These are phyloP conservation scores for Oryza meridionalis DNA, from an alignment of 176 grass and related monocot species.

Conservation along the genomic window DNA sequence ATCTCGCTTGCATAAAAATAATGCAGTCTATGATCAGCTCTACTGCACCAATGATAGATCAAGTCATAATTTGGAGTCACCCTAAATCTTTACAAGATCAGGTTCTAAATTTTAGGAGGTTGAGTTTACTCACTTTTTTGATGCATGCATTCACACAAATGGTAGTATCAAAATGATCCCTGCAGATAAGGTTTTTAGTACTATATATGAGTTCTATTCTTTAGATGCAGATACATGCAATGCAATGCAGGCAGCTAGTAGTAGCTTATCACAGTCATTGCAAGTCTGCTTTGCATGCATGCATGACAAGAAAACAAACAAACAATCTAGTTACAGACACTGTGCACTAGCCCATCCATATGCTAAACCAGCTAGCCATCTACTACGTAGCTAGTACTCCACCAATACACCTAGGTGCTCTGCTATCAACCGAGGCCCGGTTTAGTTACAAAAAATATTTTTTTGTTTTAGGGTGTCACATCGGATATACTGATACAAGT, in stretches of 20 bases:
- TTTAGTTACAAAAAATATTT: too few species aligned
- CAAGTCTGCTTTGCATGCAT: background rate
- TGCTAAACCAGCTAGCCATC: background rate
- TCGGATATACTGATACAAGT: too few species aligned
- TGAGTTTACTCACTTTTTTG: slow-evolving; percentile 42
- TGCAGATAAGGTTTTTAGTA: background rate
- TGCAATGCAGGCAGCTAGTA: background rate
- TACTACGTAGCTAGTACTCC: background rate
- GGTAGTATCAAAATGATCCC: background rate
- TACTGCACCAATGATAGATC: slow-evolving; percentile 20
- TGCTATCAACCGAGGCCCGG: background rate
- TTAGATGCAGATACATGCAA: slow-evolving; percentile 20
- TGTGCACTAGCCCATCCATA: slow-evolving; percentile 12
- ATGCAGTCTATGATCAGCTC: background rate
- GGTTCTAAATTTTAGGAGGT: slow-evolving; percentile 29
- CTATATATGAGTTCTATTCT: background rate
- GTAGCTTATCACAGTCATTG: background rate
- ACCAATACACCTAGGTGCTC: slow-evolving; percentile 11
- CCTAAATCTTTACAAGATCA: slow-evolving; percentile 32
- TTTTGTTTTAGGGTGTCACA: too few species aligned
- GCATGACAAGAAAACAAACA: slow-evolving; percentile 37
- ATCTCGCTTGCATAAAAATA: background rate
- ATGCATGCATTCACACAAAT: background rate
- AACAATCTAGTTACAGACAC: slow-evolving; percentile 51
- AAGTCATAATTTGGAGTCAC: background rate